Base-by-base conservation (phyloP, 2,329 filamentous ascomycete species). In the Alternaria burnsii region DNA sequence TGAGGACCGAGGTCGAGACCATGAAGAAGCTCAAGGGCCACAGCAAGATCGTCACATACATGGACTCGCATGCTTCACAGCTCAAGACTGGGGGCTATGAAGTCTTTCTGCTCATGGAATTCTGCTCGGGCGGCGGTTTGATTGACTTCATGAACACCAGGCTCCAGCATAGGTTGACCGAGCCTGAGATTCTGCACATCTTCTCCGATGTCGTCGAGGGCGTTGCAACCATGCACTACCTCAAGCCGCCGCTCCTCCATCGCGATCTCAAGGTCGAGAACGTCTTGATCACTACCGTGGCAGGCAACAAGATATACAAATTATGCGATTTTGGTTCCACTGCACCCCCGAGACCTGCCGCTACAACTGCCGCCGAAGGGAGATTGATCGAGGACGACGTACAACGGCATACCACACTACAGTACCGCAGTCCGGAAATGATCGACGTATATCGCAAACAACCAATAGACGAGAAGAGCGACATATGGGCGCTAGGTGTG, bases 121-220 rank as follows among this genome's bases (percentile, higher is more conserved):
- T 90, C 80, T 99, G 95, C 82, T 89, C 91, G 73, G 95, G 95
- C 52, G 95, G 95, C 66, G 94, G 95, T 36, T 82, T 99, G 76
- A 99, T 99, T 77, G 95, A 99, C 82, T 99, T 98, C 78, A 99
- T 99, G 95, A 99, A 99, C 81, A 99, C 95, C 36, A 88, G 95
- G 54, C 83, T 99, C 72, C 95, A 99, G 81, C 94, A 99, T 78
- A 91, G 95, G 52, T 85, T 99, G 79, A 99, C 94, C 36, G 95
- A 99, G 82, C 94, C 95, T 51, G 95, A 99, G 83, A 97, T 99
- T 70, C 83, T 99, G 71, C 91, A 94, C 82, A 98, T 99, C 80
- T 98, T 99, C 81, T 91, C 91, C 52, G 95, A 99, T 78, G 92
- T 97, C 56, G 91, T 94, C 48, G 94, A 98, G 81, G 95, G 95